Evolutionary conservation across 2,329 filamentous ascomycete genomes (phyloP).

Genomic region (Rasamsonia emersonii): DNA sequence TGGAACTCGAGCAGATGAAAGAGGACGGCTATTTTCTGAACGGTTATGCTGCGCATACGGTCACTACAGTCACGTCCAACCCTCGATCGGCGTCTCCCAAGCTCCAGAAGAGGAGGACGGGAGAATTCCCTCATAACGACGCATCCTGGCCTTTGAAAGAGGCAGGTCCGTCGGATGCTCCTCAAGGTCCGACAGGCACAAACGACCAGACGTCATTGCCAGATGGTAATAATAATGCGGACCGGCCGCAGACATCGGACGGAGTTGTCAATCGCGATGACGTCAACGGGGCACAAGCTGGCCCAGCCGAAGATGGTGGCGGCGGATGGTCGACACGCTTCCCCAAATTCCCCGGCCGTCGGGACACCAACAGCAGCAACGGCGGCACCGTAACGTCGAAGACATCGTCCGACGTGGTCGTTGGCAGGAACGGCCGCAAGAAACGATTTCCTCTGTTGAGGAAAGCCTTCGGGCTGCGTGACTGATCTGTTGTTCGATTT

Average conservation of each 20-base stretch:
- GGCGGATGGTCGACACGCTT: not conserved
- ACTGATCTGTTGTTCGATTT: slow-evolving; percentile 14
- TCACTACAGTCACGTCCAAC: slow-evolving; percentile 12
- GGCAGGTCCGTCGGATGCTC: too few relatives aligned
- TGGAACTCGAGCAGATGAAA: slow-evolving; percentile 34
- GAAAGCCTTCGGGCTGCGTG: slow-evolving; percentile 35
- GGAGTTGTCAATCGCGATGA: slow-evolving; percentile 8
- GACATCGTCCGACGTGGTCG: slow-evolving; percentile 20
- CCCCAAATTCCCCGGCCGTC: not conserved
- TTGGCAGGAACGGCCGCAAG: slow-evolving; percentile 32
- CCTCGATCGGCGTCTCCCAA: slow-evolving; percentile 16
- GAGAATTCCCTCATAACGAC: slow-evolving; percentile 1
- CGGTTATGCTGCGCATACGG: slow-evolving; percentile 5
- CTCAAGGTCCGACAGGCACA: not conserved
- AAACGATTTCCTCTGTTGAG: slow-evolving; percentile 38
- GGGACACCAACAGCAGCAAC: slow-evolving; percentile 6
- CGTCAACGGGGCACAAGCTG: not conserved
- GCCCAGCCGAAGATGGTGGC: not conserved
- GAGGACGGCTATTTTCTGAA: slow-evolving; percentile 14
- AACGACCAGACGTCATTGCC: not conserved
- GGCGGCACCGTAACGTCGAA: slow-evolving; percentile 10
- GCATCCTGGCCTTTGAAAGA: slow-evolving; percentile 18
- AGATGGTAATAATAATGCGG: not conserved
- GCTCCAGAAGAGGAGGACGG: slow-evolving; percentile 17
- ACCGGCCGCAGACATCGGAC: slow-evolving; percentile 9